Conservation (phyloP, 495 filamentous ascomycete genomes). For the Penicillium psychrofluorescens region DNA sequence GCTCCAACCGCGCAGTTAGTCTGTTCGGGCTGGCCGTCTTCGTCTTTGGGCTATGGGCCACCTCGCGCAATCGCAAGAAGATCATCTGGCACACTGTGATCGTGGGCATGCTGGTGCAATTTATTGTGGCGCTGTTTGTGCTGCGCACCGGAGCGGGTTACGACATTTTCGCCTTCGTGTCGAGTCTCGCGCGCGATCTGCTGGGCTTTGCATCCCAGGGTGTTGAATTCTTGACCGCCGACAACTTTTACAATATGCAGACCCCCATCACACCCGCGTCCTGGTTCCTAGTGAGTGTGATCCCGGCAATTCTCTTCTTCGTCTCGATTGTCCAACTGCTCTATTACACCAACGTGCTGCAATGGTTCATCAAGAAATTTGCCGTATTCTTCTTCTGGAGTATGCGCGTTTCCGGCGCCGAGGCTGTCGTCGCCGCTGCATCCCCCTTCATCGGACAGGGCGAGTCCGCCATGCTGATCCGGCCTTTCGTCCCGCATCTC, state of each 20-base stretch:
- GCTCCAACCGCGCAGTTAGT: slow-evolving; percentile 70
- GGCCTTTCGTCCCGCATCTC: slow-evolving; percentile 74
- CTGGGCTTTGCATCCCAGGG: slow-evolving; percentile 66
- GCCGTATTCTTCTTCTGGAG: slow-evolving; percentile 87
- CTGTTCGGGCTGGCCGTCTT: slow-evolving; percentile 74
- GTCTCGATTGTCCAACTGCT: slow-evolving; percentile 76
- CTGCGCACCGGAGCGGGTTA: slow-evolving; percentile 66
- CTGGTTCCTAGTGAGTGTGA: slow-evolving; percentile 67
- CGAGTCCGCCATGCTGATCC: slow-evolving; percentile 87
- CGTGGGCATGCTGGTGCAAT: slow-evolving; percentile 80
- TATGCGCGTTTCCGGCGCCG: slow-evolving; percentile 84
- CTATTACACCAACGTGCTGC: slow-evolving; percentile 69
- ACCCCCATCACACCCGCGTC: slow-evolving; percentile 13
- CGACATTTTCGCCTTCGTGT: slow-evolving; percentile 87
- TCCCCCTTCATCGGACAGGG: slow-evolving; percentile 93
- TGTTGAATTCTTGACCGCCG: slow-evolving; percentile 61
- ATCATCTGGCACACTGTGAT: slow-evolving; percentile 69
- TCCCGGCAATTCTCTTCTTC: slow-evolving; percentile 90
- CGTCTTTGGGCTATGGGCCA: slow-evolving; percentile 55
- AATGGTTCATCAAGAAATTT: slow-evolving; percentile 83
- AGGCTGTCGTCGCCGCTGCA: slow-evolving; percentile 88
- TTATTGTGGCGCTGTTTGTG: slow-evolving; percentile 82
- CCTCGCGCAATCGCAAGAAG: slow-evolving; percentile 61
- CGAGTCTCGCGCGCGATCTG: slow-evolving; percentile 57
- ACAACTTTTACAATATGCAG: slow-evolving; percentile 18